Base-by-base conservation (phyloP, 768 basidiomycete species). In the Tricholoma matsutake region DNA sequence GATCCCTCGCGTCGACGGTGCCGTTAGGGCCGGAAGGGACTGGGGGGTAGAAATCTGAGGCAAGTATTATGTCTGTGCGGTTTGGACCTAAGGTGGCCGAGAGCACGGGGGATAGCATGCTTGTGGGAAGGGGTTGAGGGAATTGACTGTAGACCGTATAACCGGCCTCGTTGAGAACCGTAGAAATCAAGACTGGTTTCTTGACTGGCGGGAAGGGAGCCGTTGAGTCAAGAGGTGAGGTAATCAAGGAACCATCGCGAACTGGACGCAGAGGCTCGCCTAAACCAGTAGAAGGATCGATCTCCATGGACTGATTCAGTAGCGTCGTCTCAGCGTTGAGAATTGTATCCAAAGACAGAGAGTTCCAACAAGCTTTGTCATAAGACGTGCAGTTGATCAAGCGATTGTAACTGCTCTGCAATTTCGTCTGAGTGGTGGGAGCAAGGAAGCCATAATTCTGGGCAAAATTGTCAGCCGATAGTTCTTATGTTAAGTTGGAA, bases 371-470 rank as follows among this genome's bases (percentile, higher is more conserved):
- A 7, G 78, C 61, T 0, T 69, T 72, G 64, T 84, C 75, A 6
- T 73, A 74, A 1, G 80, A 66, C 16, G 73, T 68, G 67, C 89
- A 88, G 41, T 71, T 68, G 35, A 84, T 70, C 53, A 80, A 69
- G 3, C 65, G 64, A 64, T 79, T 86, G 71, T 85, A 90, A 62
- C 73, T 73, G 53, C 72, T 73, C 64, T 86, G 83, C 43, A 93
- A 72, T 3, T 74, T 75, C 47, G 75, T 67, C 57, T 92, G 89
- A 16, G 84, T 83, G 22, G 72, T 65, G 0, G 78, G 63, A 49
- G 81, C 76, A 4, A 91, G 75, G 70, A 92, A 88, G 5, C 91
- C 91, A 66, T 83, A 92, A 70, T 88, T 81, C 91, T 92, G 62
- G 4, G 49, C 14, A 20, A 52, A 10, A 31, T 37, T 58, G 54